Base-by-base conservation (phyloP, 2,329 filamentous ascomycete genomes). In the Hirsutella minnesotensis region DNA sequence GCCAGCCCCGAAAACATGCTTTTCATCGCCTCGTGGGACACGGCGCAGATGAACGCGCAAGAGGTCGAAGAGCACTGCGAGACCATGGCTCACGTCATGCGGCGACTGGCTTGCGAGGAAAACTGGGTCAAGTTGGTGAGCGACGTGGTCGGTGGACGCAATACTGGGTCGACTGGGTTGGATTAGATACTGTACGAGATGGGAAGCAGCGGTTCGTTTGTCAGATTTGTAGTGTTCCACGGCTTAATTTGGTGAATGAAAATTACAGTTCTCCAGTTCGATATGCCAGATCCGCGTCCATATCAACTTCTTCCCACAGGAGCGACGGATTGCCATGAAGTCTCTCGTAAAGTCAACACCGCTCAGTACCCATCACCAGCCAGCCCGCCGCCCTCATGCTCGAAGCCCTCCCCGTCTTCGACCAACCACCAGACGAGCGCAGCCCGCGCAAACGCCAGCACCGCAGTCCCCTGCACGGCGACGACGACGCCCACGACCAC, bases 11-110 rank as follows among this genome's bases (percentile, higher is more conserved):
- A 51, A 5, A 59, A 57, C 36, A 33, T 65, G 31, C 56, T 61
- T 35, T 61, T 63, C 42, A 51, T 64, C 38, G 62, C 58, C 4
- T 62, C 61, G 1, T 64, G 62, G 62, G 62, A 65, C 36, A 64
- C 62, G n/a, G 60, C 62, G 2, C 62, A 65, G 50, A 51, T 64
- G 55, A 61, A 56, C 22, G 52, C 51, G 3, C 44, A 39, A 9
- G 55, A 64, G 38, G 49, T 64, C 0, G 56, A 64, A 19, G 46
- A 33, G 1, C 47, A 56, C 41, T 63, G 59, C 16, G 56, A 62
- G 9, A 22, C 18, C 1, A 46, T 64, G 40, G 54, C 56, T 3
- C 52, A 55, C 15, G 51, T 60, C 1, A 51, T 63, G 55, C 49
- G 60, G 38, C 50, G 45, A 21, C 34, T 64, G 7, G 52, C 48